Evolutionary conservation across 2,329 filamentous ascomycete genomes (phyloP).

Genomic region (Verticillium nonalfalfae): DNA sequence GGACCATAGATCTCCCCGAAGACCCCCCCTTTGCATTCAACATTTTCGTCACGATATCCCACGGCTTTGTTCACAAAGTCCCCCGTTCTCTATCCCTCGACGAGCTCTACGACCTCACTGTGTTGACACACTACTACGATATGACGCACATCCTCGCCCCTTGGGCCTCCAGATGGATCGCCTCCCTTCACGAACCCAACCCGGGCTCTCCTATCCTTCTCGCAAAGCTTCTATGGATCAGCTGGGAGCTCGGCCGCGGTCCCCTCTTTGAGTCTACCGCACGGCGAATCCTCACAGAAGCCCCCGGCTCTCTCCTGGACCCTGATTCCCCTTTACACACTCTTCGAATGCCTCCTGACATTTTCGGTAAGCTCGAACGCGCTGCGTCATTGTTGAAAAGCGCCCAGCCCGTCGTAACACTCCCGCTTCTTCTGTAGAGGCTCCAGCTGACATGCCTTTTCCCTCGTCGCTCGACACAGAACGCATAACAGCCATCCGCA

Average conservation of each 20-base stretch:
- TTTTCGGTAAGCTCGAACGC: constrained; percentile 11
- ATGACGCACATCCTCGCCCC: constrained; percentile 16
- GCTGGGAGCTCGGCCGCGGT: constrained; percentile 21
- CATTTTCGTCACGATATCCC: constrained; percentile 21
- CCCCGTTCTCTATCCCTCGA: constrained; percentile 14
- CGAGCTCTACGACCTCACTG: constrained; percentile 18
- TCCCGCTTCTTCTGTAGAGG: neutral
- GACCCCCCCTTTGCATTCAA: constrained; percentile 20
- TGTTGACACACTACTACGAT: constrained; percentile 23
- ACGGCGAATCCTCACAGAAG: constrained; percentile 17
- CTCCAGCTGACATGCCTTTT: neutral
- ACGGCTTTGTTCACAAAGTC: constrained; percentile 19
- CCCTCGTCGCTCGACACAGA: constrained; percentile 3
- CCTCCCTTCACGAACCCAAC: constrained; percentile 8
- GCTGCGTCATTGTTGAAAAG: neutral
- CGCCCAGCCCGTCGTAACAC: neutral
- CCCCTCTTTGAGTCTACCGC: constrained; percentile 14
- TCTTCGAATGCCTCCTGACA: constrained; percentile 12
- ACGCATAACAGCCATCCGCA: constrained; percentile 13
- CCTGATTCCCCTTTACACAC: constrained; percentile 2
- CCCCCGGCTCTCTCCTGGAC: constrained; percentile 3
- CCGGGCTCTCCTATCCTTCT: constrained; percentile 8
- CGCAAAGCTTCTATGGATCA: constrained; percentile 20
- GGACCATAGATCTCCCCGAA: constrained; percentile 21
- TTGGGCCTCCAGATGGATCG: constrained; percentile 17